Evolutionary conservation across 768 basidiomycete genomes (phyloP), one percentile per base, ranked within the genome.

Genomic region (Mycena polygramma): DNA sequence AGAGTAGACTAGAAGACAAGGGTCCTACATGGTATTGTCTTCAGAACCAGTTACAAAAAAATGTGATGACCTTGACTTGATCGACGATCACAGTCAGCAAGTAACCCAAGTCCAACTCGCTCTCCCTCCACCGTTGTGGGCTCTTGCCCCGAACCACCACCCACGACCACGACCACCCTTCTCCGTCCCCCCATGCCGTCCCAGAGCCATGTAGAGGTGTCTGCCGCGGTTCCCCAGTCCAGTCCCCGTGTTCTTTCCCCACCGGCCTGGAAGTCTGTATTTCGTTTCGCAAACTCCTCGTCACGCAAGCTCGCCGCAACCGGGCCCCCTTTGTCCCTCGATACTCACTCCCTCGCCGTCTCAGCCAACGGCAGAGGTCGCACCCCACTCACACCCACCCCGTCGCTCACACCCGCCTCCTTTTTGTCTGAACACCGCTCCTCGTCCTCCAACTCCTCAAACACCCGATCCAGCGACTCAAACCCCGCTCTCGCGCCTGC

Each of bases 381-480:
- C 75, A 83, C 83, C n/a, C 83, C 84, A 57, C 77, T 83, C 55
- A 83, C 85, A 24, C 79, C 87, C 17, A 86, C 84, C 63, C 78
- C 87, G 46, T 83, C 89, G 1, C 83, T 89, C 64, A 85, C 88
- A 7, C 90, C 90, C 11, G 82, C 83, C 22, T 88, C 90, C n/a
- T 82, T 85, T 57, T 78, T 83, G 36, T 88, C 88, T 37, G 89
- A 90, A 81, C 87, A 88, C 63, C 88, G 93, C 62, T 92, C 88
- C 36, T 95, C 94, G 39, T 95, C 94, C 14, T 92, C 89, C 81
- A 93, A 91, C 77, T 94, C 93, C 22, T 63, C 92, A 54, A 89
- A 90, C 72, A 91, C 91, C 2, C 89, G 89, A 70, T 94, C 94
- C 19, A 91, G 86, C 74, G 93, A 93, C 75, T 93, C 92, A 2